Evolutionary conservation across 2,329 filamentous ascomycete species (phyloP).

Genomic region (Diaporthe ampelina): DNA sequence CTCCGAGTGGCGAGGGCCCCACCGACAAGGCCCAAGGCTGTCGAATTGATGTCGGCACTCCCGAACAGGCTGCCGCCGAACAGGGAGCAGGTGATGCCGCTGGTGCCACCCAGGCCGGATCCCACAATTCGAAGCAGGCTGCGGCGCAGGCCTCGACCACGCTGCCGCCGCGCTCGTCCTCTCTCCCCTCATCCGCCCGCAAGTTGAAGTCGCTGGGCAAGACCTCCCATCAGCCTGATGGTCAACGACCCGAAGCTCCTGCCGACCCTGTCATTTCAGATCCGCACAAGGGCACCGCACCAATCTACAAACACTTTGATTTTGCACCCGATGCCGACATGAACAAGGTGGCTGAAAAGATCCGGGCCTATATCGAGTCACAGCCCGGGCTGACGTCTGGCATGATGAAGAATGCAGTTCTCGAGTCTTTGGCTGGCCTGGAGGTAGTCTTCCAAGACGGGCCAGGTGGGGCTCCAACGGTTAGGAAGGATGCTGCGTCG

Average conservation of each 20-base stretch:
- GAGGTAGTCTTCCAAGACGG: neutral
- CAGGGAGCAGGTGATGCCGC: neutral
- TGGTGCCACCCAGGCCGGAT: too few relatives aligned
- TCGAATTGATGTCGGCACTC: neutral
- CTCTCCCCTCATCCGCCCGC: neutral
- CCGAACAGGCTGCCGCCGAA: too few relatives aligned
- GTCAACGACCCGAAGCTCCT: too few relatives aligned
- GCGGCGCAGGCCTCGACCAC: neutral
- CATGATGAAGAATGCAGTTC: neutral
- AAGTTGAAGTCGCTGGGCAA: too few relatives aligned
- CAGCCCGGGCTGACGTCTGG: neutral
- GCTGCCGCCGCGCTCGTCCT: conserved; percentile 2
- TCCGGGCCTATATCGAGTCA: neutral
- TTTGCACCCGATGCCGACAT: neutral
- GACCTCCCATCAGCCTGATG: neutral
- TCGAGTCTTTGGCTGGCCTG: conserved; percentile 13
- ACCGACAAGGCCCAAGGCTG: neutral
- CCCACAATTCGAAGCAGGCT: neutral
- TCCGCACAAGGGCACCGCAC: neutral
- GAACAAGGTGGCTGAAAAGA: neutral
- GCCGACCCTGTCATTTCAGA: too few relatives aligned
- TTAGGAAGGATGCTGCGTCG: neutral
- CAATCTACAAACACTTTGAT: neutral
- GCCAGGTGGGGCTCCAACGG: neutral
- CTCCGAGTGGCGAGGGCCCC: neutral